Conservation (phyloP, 805 yeast species). For the Candida saitoana region DNA sequence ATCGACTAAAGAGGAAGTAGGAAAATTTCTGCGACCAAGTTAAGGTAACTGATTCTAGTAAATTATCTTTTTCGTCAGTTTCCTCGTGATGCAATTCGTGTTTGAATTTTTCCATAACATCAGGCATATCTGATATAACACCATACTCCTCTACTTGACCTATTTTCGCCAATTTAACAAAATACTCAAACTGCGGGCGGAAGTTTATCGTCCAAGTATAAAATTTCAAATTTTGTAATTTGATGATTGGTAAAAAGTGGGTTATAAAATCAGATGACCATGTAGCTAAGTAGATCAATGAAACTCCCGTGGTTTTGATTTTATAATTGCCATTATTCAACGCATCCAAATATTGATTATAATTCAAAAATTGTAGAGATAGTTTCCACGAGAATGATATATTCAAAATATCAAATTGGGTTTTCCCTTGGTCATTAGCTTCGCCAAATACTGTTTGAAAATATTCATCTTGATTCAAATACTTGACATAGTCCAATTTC, state of each 20-base stretch:
- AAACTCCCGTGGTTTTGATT: slow-evolving; percentile 32
- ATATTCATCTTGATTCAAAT: slow-evolving; percentile 35
- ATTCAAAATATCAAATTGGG: slow-evolving; percentile 32
- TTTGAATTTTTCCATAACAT: slow-evolving; percentile 20
- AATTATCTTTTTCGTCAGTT: slow-evolving; percentile 8
- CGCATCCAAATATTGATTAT: slow-evolving; percentile 28
- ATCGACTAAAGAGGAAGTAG: slow-evolving; percentile 9
- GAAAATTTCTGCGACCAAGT: slow-evolving; percentile 14
- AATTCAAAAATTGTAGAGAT: slow-evolving; percentile 29
- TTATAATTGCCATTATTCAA: slow-evolving; percentile 19
- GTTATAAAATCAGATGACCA: slow-evolving; percentile 35
- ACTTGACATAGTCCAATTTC: slow-evolving; percentile 36
- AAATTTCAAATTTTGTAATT: slow-evolving; percentile 27
- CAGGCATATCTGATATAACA: slow-evolving; percentile 35
- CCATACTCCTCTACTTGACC: slow-evolving; percentile 30
- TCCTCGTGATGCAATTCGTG: slow-evolving; percentile 2
- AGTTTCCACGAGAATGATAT: slow-evolving; percentile 33
- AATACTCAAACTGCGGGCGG: slow-evolving; percentile 31
- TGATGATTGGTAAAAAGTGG: slow-evolving; percentile 33
- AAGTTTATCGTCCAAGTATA: slow-evolving; percentile 40
- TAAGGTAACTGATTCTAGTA: slow-evolving; percentile 7
- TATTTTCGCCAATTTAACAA: slow-evolving; percentile 20
- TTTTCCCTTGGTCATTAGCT: slow-evolving; percentile 14
- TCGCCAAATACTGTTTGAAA: slow-evolving; percentile 23
- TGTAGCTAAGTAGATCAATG: slow-evolving; percentile 33